Percentiles rank a stretch among this genome's conserved stretches.
Conservation (phyloP, 495 filamentous ascomycete species). For the Aspergillus carlsbadensis region DNA sequence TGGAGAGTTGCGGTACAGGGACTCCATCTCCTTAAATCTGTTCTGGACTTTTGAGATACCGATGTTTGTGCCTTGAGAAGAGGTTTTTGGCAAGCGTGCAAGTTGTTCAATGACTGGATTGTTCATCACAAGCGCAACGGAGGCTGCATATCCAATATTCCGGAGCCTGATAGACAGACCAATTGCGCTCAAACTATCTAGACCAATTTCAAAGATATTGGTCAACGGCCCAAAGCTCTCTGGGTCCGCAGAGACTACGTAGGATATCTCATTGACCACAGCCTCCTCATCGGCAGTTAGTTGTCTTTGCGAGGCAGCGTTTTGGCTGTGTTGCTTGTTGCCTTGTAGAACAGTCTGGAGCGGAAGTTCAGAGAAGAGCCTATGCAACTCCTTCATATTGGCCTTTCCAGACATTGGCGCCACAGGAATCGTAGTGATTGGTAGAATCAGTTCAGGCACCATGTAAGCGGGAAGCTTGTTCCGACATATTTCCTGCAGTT, state of each 20-base stretch:
- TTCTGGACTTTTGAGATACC: constrained; percentile 14
- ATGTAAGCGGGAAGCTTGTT: constrained; percentile 51
- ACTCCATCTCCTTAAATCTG: constrained; percentile 39
- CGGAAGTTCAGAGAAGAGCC: constrained; percentile 24
- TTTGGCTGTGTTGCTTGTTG: constrained; percentile 9
- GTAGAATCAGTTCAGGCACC: constrained; percentile 52
- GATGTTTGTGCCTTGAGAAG: not conserved
- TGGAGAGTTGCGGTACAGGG: constrained; percentile 54
- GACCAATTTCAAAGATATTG: constrained; percentile 40
- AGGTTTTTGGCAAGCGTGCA: constrained; percentile 23
- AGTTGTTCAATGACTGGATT: constrained; percentile 61
- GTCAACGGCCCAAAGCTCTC: constrained; percentile 50
- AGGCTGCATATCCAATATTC: constrained; percentile 52
- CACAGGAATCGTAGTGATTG: constrained; percentile 40
- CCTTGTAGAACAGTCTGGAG: constrained; percentile 22
- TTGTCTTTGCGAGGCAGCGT: constrained; percentile 4
- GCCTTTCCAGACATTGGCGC: constrained; percentile 48
- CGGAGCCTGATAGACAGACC: constrained; percentile 66
- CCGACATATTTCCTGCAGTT: constrained; percentile 36
- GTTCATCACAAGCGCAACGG: constrained; percentile 65
- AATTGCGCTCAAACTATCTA: constrained; percentile 40
- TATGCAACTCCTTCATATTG: constrained; percentile 45
- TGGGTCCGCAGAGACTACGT: constrained; percentile 26
- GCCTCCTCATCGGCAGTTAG: constrained; percentile 22
- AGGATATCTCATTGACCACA: constrained; percentile 24